A percentile compares a stretch with the other conserved stretches of the same genome.
phyloP scores from a whole-genome alignment of 495 filamentous ascomycete genomes.

The Echria macrotheca region DNA sequence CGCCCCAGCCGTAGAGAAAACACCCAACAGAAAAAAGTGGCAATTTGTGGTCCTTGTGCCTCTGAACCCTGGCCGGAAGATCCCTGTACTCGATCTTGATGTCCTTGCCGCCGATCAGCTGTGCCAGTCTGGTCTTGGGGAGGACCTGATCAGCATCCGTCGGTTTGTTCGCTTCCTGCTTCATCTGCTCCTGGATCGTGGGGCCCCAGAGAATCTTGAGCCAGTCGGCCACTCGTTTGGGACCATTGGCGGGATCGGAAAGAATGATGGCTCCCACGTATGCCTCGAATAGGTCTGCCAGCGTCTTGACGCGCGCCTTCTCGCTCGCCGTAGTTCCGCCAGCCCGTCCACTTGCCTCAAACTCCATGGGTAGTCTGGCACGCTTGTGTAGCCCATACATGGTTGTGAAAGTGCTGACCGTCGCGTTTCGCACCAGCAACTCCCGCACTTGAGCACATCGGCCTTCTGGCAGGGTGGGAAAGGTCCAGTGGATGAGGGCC shows the following conservation, averaged over 20 bases:
- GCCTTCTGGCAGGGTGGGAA: conserved; percentile 52
- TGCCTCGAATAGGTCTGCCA: conserved; percentile 83
- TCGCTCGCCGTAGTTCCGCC: conserved; percentile 35
- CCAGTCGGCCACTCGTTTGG: conserved; percentile 58
- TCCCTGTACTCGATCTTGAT: conserved; percentile 63
- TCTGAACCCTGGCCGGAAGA: conserved; percentile 47
- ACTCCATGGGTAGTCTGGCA: conserved; percentile 47
- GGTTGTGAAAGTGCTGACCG: conserved; percentile 57
- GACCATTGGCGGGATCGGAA: conserved; percentile 55
- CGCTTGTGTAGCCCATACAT: conserved; percentile 62
- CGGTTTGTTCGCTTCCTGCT: conserved; percentile 26
- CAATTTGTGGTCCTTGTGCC: conserved; percentile 53
- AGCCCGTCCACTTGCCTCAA: conserved; percentile 27
- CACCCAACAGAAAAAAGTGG: conserved; percentile 62
- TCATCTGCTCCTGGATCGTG: conserved; percentile 39
- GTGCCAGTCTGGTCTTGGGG: conserved; percentile 49
- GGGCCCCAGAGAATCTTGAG: conserved; percentile 62
- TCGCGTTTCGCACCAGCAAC: conserved; percentile 70
- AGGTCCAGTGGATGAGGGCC: conserved; percentile 58
- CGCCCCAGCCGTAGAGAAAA: conserved; percentile 70
- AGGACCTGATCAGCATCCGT: conserved; percentile 19
- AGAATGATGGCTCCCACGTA: conserved; percentile 75
- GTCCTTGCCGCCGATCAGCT: conserved; percentile 51
- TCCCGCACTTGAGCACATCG: conserved; percentile 62
- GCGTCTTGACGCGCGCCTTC: conserved; percentile 57